Evolutionary conservation across 2,329 filamentous ascomycete species (phyloP).

Genomic region (Apiospora sp.): DNA sequence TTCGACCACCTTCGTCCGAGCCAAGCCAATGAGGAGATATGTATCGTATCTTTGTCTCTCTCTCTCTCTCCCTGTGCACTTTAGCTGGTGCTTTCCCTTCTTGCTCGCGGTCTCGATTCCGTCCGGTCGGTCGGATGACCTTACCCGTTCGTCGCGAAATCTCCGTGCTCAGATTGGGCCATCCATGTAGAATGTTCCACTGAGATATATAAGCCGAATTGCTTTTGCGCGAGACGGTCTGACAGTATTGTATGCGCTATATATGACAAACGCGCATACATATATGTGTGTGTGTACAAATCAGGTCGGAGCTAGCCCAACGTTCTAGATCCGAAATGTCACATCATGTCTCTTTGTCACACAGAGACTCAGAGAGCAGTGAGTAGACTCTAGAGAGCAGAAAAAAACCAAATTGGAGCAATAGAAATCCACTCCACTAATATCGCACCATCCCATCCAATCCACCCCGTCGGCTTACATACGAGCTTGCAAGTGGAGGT

Average conservation of each 20-base stretch:
- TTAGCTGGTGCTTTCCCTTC: not conserved
- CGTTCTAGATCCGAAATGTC: slow-evolving; percentile 1
- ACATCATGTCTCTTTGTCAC: not conserved
- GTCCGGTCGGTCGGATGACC: not conserved
- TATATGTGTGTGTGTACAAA: not conserved
- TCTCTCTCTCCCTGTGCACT: not conserved
- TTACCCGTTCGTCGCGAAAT: not conserved
- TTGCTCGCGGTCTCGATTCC: not conserved
- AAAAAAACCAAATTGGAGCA: not conserved
- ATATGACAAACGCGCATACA: too few species aligned
- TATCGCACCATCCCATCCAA: slow-evolving; percentile 5
- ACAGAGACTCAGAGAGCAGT: too few species aligned
- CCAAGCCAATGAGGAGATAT: slow-evolving; percentile 5
- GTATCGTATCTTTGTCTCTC: not conserved
- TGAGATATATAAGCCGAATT: too few species aligned
- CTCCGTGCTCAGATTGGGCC: slow-evolving; percentile 1
- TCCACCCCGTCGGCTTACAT: not conserved
- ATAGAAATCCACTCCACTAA: slow-evolving; percentile 5
- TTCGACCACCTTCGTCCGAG: not conserved
- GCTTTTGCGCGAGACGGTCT: not conserved
- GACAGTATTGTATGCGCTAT: not conserved
- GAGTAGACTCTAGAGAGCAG: not conserved
- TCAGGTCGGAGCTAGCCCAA: not conserved
- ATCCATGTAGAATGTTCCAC: not conserved
- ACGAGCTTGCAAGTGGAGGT: slow-evolving; percentile 16